phyloP scores from a whole-genome alignment of 306 rosid species.

The Acacia melanoxylon region DNA sequence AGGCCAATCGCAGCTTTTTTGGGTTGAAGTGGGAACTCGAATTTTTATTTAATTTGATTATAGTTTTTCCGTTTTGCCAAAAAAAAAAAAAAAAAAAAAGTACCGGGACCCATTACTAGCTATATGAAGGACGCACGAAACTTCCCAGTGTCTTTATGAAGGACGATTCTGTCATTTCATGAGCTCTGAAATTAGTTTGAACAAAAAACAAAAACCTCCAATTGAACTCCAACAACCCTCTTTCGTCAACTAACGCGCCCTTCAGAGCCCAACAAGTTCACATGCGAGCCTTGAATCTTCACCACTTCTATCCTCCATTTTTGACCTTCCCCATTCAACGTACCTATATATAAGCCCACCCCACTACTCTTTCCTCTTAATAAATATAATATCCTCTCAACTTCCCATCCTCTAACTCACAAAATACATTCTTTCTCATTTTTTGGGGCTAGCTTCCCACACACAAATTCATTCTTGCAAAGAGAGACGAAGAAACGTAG shows the following conservation, averaged over 20 bases:
- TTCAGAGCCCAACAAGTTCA: conserved; percentile 18
- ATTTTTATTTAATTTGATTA: not conserved
- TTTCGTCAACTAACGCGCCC: conserved; percentile 37
- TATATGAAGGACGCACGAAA: not conserved
- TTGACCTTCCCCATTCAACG: conserved; percentile 15
- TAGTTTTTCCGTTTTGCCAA: not conserved
- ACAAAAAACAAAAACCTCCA: not conserved
- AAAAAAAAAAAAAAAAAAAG: not conserved
- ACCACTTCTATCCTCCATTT: not conserved
- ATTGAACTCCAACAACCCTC: conserved; percentile 38
- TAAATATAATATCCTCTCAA: not conserved
- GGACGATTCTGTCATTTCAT: not conserved
- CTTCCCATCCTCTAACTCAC: not conserved
- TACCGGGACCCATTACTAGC: not conserved
- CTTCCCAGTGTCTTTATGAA: not conserved
- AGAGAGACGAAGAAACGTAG: not conserved
- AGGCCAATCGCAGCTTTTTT: conserved; percentile 18
- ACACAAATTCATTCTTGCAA: not conserved
- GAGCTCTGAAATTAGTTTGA: not conserved
- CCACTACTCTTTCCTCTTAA: not conserved
- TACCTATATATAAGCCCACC: conserved; percentile 6
- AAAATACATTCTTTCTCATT: not conserved
- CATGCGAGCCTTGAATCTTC: conserved; percentile 61
- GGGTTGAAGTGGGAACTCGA: not conserved
- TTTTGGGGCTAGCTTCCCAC: not conserved